Conservation (phyloP, 495 filamentous ascomycete genomes). For the Podospora conica region DNA sequence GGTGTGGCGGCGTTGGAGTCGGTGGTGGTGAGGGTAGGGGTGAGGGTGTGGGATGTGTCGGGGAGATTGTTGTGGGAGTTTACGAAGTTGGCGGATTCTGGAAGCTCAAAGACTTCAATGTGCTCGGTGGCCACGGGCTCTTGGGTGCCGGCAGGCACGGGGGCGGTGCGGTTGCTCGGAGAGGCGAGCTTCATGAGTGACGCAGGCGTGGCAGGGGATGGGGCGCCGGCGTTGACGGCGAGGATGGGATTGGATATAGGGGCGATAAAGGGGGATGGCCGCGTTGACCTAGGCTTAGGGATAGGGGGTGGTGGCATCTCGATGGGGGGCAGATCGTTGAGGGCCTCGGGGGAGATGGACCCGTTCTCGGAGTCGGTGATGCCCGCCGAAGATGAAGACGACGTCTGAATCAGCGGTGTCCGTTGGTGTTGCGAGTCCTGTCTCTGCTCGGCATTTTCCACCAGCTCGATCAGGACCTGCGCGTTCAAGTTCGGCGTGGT, state of each 20-base stretch:
- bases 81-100: conserved; percentile 53
- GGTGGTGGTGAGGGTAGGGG: conserved; percentile 30
- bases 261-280: conserved; percentile 44
- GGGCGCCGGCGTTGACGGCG: conserved; percentile 25
- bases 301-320: conserved; percentile 56
- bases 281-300: conserved; percentile 42
- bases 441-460: conserved; percentile 28
- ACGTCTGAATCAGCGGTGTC: conserved; percentile 23
- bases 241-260: conserved; percentile 12
- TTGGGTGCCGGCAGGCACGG: conserved; percentile 25
- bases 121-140: conserved; percentile 47
- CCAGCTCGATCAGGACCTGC: conserved; percentile 49
- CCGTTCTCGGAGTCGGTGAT: conserved; percentile 44
- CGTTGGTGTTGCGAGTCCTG: conserved; percentile 17
- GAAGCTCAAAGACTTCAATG: conserved; percentile 62
- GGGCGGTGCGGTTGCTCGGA: conserved; percentile 34
- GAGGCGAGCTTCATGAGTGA: conserved; percentile 67
- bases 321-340: conserved; percentile 28
- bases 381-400: conserved; percentile 31
- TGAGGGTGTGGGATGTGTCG: conserved; percentile 34
- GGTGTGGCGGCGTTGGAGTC: conserved; percentile 20
- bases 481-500: conserved; percentile 52
- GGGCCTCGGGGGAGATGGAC: conserved; percentile 49
- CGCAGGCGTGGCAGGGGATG: conserved; percentile 69
- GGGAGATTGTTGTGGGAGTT: conserved; percentile 37